Base-by-base conservation (phyloP, 2,329 filamentous ascomycete species). In the Penicillium sp. region DNA sequence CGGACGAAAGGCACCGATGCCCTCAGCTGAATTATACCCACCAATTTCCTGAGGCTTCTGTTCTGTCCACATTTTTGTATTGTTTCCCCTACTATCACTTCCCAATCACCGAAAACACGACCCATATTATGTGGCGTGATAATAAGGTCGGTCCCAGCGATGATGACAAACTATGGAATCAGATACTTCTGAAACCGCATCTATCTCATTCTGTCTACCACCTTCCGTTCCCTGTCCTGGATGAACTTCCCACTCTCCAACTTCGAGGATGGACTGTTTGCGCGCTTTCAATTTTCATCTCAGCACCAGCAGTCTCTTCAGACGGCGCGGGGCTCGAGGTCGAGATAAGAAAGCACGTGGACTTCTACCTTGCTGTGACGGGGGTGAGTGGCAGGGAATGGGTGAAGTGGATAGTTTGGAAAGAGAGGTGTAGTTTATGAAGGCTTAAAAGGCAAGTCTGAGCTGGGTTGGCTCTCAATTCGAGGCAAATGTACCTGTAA, bases 1-100 rank as follows among this genome's bases (percentile, higher is more conserved):
- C 85, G 80, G 67, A 83, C 83, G 13, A 92, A 89, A 67, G 90
- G 90, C 0, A 92, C 90, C 3, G 83, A 86, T 47, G 66, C 84
- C 7, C 63, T 79, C 50, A 65, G 53, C 52, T 75, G 64, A 73
- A 59, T 19, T 9, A 39, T 23, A 54, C 29, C 4, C 21, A 33
- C 16, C 6, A 46, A 42, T 23, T 19, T 19, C 5, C 14, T 25
- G 16, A 50, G 39, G 23, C 45, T 55, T 48, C 42, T 47, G 27
- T 13, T 33, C 29, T 29, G 13, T 47, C 14, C 26, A 45, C 29
- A 26, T 26, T 19, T n/a, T 5, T 13, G 10, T 9, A 39, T 27
- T 29, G 10, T 43, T 13, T 29, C 25, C 11, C 13, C 23, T 16
- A 33, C 8, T 39, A 29, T 42, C 35, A 23, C 31, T 35, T 29